Base-by-base conservation (phyloP, 2,329 filamentous ascomycete genomes). In the Colletotrichum chrysophilum region DNA sequence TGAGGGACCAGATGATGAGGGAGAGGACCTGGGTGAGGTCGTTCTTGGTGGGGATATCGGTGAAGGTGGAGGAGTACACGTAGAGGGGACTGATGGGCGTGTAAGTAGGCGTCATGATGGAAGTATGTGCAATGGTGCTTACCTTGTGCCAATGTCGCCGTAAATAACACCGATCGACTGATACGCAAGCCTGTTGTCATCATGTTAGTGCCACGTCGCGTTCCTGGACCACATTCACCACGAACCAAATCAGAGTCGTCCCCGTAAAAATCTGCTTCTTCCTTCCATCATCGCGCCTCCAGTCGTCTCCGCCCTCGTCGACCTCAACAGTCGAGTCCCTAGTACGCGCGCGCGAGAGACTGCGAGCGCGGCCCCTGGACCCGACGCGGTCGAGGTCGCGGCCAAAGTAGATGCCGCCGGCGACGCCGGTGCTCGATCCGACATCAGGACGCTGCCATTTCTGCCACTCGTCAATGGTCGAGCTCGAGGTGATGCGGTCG, bases 61-160 rank as follows among this genome's bases (percentile, higher is more conserved):
- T 86, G 79, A 94, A 94, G 1, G 91, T 93, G n/a, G 91, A 92
- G 21, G 92, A 94, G 82, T 86, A 94, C 21, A 94, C 93, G 79
- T 94, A 94, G 21, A 94, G 89, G n/a, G 92, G 92, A 75, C 89
- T 91, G 12, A 71, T 30, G 21, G 34, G 5, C 16, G 16, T 66
- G n/a, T 30, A 30, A 18, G 30, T 38, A 30, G 8, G 14, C 18
- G 2, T n/a, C 3, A 7, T 48, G 18, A 5, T 10, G 18, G n/a
- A n/a, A n/a, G n/a, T n/a, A n/a, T n/a, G n/a, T n/a, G n/a, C n/a
- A n/a, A n/a, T n/a, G n/a, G n/a, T n/a, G n/a, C n/a, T 58, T 8
- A 75, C 74, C 74, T 76, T 24, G 87, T 89, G 72, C 92, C 93
- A 79, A 94, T 93, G 78, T 94, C 93, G 28, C 93, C 93, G 76